Percentiles rank a stretch among this genome's conserved stretches.
These are phyloP conservation scores for Coleophoma cylindrospora DNA, from an alignment of 2,329 filamentous ascomycete genomes.

Conservation along the genomic window DNA sequence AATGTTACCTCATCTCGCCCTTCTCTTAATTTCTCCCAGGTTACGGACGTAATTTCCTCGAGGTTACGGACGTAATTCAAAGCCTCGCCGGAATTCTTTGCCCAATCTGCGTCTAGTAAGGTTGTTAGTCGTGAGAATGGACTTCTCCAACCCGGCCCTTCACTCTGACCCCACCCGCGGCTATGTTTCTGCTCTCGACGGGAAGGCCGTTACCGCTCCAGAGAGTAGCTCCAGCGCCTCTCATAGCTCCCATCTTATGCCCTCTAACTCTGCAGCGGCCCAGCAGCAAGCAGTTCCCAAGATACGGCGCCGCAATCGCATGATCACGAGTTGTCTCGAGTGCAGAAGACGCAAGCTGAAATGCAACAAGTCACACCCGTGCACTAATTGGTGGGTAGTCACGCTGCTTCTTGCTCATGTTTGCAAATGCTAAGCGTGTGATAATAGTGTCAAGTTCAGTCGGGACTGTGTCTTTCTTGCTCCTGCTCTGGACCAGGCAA, in stretches of 20 bases:
- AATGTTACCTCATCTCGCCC: too few species aligned
- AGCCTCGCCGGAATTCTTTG: not conserved
- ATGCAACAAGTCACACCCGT: conserved; percentile 70
- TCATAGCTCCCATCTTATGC: not conserved
- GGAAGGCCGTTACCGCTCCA: not conserved
- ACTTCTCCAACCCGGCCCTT: not conserved
- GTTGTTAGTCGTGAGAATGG: not conserved
- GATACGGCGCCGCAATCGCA: conserved; percentile 48
- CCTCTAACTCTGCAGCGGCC: conserved; percentile 2
- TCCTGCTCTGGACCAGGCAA: conserved; percentile 55
- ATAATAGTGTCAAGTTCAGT: conserved; percentile 23
- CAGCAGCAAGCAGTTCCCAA: conserved; percentile 7
- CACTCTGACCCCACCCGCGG: not conserved
- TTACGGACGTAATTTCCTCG: too few species aligned
- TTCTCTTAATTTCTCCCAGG: too few species aligned
- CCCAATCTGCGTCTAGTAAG: not conserved
- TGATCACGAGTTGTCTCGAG: conserved; percentile 66
- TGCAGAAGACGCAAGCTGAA: conserved; percentile 73
- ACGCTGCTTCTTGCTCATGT: too few species aligned
- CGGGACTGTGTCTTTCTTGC: conserved; percentile 33
- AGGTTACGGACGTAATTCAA: too few species aligned
- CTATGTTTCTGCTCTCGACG: not conserved
- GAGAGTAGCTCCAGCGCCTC: not conserved
- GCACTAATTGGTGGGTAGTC: conserved; percentile 47
- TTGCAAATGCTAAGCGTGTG: too few species aligned